phyloP scores from a whole-genome alignment of 208 protist genomes.

The Wallacemonas rigidus region DNA sequence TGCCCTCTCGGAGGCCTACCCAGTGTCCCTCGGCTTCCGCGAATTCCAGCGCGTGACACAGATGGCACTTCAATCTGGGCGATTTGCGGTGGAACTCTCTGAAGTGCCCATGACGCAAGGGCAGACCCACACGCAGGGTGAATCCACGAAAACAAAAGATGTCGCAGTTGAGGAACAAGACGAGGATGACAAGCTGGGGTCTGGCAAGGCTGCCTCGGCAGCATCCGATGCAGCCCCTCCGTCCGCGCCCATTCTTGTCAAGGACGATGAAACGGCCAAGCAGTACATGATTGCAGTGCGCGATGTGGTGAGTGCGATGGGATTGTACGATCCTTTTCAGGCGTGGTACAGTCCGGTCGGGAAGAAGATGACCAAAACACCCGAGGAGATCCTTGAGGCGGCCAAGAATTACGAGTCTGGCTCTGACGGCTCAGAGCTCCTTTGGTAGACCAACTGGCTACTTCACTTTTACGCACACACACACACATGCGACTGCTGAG shows the following conservation, averaged over 20 bases:
- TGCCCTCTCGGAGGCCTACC: conserved; percentile 38
- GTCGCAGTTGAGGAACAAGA: too few relatives aligned
- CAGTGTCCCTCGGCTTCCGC: conserved; percentile 55
- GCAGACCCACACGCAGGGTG: too few relatives aligned
- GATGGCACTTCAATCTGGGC: conserved; percentile 51
- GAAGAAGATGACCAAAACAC: background rate
- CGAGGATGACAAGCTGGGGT: too few relatives aligned
- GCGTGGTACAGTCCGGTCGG: conserved; percentile 16
- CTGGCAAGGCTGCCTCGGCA: too few relatives aligned
- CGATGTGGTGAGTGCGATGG: conserved; percentile 50
- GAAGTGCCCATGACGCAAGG: too few relatives aligned
- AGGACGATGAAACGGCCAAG: conserved; percentile 1
- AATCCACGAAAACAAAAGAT: too few relatives aligned
- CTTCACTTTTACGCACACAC: too few relatives aligned
- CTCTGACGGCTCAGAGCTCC: conserved; percentile 27
- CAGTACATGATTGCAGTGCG: conserved; percentile 42
- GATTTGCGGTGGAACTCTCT: background rate
- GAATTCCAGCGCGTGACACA: conserved; percentile 76
- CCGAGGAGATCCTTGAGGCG: conserved; percentile 18
- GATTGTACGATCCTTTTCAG: conserved; percentile 50
- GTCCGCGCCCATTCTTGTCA: background rate
- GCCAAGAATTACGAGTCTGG: conserved; percentile 20
- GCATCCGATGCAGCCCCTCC: background rate
- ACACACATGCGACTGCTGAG: too few relatives aligned
- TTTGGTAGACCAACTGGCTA: conserved; percentile 31